phyloP scores from a whole-genome alignment of 768 basidiomycete species.

The Kwoniella sp. region DNA sequence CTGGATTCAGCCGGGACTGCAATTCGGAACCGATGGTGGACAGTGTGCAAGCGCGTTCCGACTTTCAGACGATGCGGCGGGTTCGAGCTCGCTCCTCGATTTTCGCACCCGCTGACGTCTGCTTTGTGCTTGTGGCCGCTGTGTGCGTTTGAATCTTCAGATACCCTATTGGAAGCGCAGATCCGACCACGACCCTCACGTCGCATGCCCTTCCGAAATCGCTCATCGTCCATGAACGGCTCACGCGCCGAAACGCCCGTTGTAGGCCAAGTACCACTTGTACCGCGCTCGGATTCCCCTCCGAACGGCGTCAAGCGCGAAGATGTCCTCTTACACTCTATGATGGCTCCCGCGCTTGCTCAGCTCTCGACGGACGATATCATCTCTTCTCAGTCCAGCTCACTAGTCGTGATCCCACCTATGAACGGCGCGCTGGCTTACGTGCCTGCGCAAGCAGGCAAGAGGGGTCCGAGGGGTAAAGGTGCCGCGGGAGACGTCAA shows the following conservation, averaged over 20 bases:
- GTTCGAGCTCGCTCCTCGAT: too few species aligned
- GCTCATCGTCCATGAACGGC: constrained; percentile 17
- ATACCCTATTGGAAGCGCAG: constrained; percentile 49
- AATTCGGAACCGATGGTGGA: too few species aligned
- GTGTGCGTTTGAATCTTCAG: constrained; percentile 16
- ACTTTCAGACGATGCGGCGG: too few species aligned
- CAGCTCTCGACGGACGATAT: constrained; percentile 50
- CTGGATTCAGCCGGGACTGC: neutral
- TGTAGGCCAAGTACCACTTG: constrained; percentile 3
- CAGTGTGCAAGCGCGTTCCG: too few species aligned
- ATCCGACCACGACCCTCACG: constrained; percentile 42
- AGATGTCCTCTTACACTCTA: constrained; percentile 42
- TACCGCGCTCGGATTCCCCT: neutral
- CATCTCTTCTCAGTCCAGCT: constrained; percentile 43
- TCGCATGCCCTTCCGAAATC: constrained; percentile 33
- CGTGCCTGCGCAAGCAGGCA: constrained; percentile 21
- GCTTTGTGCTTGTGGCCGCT: too few species aligned
- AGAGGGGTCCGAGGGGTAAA: constrained; percentile 46
- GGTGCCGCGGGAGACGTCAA: constrained; percentile 10
- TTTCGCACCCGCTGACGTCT: too few species aligned
- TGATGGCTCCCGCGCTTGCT: constrained; percentile 42
- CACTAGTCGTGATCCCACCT: constrained; percentile 42
- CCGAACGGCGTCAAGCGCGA: constrained; percentile 21
- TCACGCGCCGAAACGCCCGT: constrained; percentile 23
- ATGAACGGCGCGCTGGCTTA: constrained; percentile 20